Base-by-base conservation (phyloP, 2,329 filamentous ascomycete species). In the Scytalidium sp. region DNA sequence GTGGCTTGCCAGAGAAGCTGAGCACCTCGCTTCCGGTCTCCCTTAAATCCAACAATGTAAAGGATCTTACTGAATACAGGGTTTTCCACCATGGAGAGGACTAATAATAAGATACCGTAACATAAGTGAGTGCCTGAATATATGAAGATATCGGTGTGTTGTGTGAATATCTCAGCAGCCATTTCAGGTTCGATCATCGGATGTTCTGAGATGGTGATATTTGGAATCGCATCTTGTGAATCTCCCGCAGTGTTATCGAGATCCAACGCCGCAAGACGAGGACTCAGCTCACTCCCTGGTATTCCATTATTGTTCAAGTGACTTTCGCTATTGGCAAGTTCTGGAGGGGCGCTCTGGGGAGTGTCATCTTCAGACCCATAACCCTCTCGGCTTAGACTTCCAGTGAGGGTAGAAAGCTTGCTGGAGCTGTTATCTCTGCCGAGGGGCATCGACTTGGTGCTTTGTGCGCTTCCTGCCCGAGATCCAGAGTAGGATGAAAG, bases 1-100 rank as follows among this genome's bases (percentile, higher is more conserved):
- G 90, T 91, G 11, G 90, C 89, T 64, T 89, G 85, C 94, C 94
- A 99, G 3, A 99, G 81, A 81, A 97, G 87, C 36, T 80, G 76
- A 25, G 97, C 77, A 9, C 92, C 94, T 36, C 86, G 80, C 54
- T 90, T 83, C 41, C 92, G 85, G 65, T 97, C 92, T 25, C 94
- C 94, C 53, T 83, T 85, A 71, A 97, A 97, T 1, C 94, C 94
- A 23, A 97, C 87, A 40, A 97, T 86, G 51, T 86, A 89, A 3
- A 97, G 76, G 1, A 99, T 79, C 49, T 84, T 87, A n/a, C 83
- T 87, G 67, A 97, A 96, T 0, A 92, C 83, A 0, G 94, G 94
- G 0, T 94, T 95, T 17, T 65, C 63, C 1, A 97, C 84, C 73
- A 97, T 87, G 11, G 90, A 95, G n/a, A 97, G 84, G 47, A 97